A percentile compares a stretch with the other conserved stretches of the same genome.
These are phyloP conservation scores for Barnettozyma pratensis DNA, from an alignment of 805 yeast genomes.

Conservation along the genomic window DNA sequence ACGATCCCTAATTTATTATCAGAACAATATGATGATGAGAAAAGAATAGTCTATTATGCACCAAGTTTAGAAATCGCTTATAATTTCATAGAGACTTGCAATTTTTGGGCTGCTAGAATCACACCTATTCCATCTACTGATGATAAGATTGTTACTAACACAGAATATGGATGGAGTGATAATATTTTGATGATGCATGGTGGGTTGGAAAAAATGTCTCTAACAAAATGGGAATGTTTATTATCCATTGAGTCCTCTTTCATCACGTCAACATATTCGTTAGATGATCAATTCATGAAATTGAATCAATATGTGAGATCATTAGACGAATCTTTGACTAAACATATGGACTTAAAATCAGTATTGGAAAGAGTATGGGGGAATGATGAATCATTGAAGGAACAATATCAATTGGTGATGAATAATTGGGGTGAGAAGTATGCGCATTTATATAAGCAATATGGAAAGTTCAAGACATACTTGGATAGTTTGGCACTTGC, in stretches of 20 bases:
- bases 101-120: slow-evolving; percentile 86
- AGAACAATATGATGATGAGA: slow-evolving; percentile 17
- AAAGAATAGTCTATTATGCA: slow-evolving; percentile 21
- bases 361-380: slow-evolving; percentile 34
- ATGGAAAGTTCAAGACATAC: slow-evolving; percentile 30
- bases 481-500: slow-evolving; percentile 29
- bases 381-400: slow-evolving; percentile 1
- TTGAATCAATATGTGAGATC: slow-evolving; percentile 35
- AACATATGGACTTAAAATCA: slow-evolving; percentile 38
- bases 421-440: slow-evolving; percentile 39
- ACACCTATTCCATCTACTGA: slow-evolving; percentile 72
- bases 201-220: slow-evolving; percentile 19
- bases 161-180: slow-evolving; percentile 76
- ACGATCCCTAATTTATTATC: slow-evolving; percentile 21
- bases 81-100: slow-evolving; percentile 71
- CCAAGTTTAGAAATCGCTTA: slow-evolving; percentile 48
- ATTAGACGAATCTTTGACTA: slow-evolving; percentile 34
- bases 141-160: slow-evolving; percentile 62
- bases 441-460: slow-evolving; percentile 31
- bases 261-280: slow-evolving; percentile 24
- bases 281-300: slow-evolving; percentile 35
- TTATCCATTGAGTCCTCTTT: slow-evolving; percentile 25
- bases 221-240: slow-evolving; percentile 23
- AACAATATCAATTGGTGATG: slow-evolving; percentile 29
- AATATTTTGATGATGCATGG: slow-evolving; percentile 17